Evolutionary conservation across 2,329 filamentous ascomycete species (phyloP), one percentile per base, ranked within the genome.

Genomic region (Arthroderma sp.): DNA sequence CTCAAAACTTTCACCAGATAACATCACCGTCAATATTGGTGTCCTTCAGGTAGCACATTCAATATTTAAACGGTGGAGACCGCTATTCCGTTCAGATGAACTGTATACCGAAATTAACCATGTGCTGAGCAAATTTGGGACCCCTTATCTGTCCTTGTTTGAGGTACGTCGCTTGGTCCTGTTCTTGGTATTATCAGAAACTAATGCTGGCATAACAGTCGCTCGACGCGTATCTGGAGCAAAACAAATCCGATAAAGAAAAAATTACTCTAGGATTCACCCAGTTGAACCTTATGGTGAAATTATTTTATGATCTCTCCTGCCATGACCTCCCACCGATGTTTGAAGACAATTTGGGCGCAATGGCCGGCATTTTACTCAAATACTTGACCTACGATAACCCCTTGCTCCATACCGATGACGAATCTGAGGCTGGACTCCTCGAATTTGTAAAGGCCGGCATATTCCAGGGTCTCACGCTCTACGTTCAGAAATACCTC

Each of bases 21-120:
- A 96, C 61, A 78, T 82, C 48, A 80, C 82, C 53, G 74, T 87
- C 62, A 98, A 96, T 66, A 86, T 88, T 56, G 93, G 91, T 53
- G 91, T 98, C 11, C 72, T 98, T 49, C 87, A 94, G 66, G 91
- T 98, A 38, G 93, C 93, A 54, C 91, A 98, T 67, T 96, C 91
- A 40, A 96, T 98, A 56, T 98, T 96, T 68, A 85, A 83, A 62
- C 75, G 91, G 63, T 98, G 91, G 91, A 77, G 91, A 52, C 93
- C 91, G 6, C 73, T 98, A 36, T 95, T 94, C 68, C 80, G 84
- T 50, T 94, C 88, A 37, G 86, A 98, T 64, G 86, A 84, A 42
- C 77, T 98, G 7, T 98, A 87, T 64, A 83, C 79, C 32, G 91
- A 98, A 67, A 93, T 98, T 69, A 91, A 94, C 65, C 91, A 98